Conservation (phyloP, 495 filamentous ascomycete species). For the Melanomma pulvis-pyrius region DNA sequence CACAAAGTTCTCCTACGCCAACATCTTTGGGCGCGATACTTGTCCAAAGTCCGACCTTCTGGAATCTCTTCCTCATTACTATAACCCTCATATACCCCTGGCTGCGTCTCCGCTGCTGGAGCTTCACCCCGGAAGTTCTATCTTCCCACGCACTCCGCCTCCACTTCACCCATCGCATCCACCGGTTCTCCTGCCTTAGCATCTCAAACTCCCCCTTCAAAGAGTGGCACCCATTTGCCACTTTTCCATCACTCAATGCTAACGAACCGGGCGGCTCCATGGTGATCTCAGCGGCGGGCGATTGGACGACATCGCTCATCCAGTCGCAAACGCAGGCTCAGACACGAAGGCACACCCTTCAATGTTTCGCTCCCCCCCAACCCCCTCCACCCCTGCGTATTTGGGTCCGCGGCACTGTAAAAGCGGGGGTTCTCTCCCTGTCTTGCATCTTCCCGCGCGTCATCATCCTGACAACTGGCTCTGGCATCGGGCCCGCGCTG, state of each 20-base stretch:
- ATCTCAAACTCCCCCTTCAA: conserved; percentile 31
- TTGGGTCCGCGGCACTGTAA: conserved; percentile 28
- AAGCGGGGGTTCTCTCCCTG: conserved; percentile 31
- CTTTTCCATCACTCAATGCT: conserved; percentile 23
- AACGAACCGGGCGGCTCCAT: conserved; percentile 11
- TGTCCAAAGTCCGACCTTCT: conserved; percentile 24
- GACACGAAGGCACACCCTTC: neutral
- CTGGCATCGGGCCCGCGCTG: conserved; percentile 38
- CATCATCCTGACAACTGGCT: conserved; percentile 38
- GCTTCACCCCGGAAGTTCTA: conserved; percentile 24
- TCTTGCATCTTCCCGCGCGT: conserved; percentile 34
- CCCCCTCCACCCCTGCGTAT: neutral
- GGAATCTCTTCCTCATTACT: conserved; percentile 35
- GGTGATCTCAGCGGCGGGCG: conserved; percentile 35
- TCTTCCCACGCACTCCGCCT: conserved; percentile 39
- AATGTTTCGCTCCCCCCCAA: neutral
- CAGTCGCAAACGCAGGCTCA: neutral
- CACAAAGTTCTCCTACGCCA: neutral
- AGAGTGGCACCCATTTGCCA: conserved; percentile 40
- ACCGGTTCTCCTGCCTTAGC: conserved; percentile 14
- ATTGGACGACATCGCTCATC: conserved; percentile 35
- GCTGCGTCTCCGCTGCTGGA: conserved; percentile 25
- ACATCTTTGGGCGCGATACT: conserved; percentile 5
- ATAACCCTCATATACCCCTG: conserved; percentile 27
- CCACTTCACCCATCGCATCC: conserved; percentile 25